A percentile compares a stretch with the other conserved stretches of the same genome.
Evolutionary conservation across 306 rosid species (phyloP).

Genomic region (Ormosia emarginata): DNA sequence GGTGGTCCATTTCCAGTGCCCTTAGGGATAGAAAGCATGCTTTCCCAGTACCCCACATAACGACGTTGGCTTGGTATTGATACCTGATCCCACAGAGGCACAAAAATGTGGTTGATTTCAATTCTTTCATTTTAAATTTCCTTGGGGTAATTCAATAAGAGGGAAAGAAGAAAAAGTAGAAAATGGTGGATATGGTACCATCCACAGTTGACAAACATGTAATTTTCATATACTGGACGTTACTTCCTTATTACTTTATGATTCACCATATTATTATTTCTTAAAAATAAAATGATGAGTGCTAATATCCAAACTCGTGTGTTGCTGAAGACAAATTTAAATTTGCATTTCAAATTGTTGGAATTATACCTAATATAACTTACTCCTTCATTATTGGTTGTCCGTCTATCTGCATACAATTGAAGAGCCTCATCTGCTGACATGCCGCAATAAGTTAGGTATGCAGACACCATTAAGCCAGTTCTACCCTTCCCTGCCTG

Average conservation of each 20-base stretch:
- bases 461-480: constrained; percentile 85
- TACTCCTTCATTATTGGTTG: constrained; percentile 97
- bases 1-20: constrained; percentile 35
- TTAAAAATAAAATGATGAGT: not conserved
- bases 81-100: constrained; percentile 52
- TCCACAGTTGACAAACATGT: not conserved
- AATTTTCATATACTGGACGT: not conserved
- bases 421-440: constrained; percentile 83
- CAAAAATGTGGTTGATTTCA: not conserved
- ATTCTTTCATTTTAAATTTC: not conserved
- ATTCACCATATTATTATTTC: not conserved
- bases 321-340: constrained; percentile 7
- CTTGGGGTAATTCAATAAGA: not conserved
- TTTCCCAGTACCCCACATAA: constrained; percentile 69
- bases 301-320: not conserved
- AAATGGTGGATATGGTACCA: not conserved
- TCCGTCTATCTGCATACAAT: constrained; percentile 80
- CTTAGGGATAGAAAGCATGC: constrained; percentile 48
- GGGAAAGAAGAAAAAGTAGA: not conserved
- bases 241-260: not conserved
- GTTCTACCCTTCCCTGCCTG: constrained; percentile 99
- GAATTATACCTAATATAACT: constrained; percentile 63
- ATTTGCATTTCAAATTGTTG: constrained; percentile 32
- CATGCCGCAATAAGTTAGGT: constrained; percentile 82
- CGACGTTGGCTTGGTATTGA: constrained; percentile 99